These are phyloP conservation scores for Aspergillus neotritici DNA, from an alignment of 2,329 filamentous ascomycete species.

Conservation along the genomic window DNA sequence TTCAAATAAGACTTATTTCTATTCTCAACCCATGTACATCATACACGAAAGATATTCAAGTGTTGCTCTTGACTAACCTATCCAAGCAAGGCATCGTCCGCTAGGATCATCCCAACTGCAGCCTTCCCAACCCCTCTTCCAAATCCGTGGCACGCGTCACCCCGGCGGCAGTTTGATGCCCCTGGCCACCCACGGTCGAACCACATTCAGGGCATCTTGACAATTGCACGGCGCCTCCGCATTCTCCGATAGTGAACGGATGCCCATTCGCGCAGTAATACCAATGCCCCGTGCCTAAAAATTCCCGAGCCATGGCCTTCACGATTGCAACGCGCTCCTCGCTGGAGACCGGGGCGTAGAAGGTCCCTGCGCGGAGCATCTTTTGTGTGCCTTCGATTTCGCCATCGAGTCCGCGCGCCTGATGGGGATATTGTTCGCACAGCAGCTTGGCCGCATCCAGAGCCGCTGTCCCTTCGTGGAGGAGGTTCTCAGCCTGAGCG, in stretches of 20 bases:
- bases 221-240: conserved; percentile 59
- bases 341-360: conserved; percentile 46
- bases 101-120: not conserved
- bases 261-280: conserved; percentile 39
- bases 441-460: conserved; percentile 51
- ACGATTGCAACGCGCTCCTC: conserved; percentile 50
- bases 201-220: conserved; percentile 60
- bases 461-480: conserved; percentile 44
- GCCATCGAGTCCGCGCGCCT: conserved; percentile 32
- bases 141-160: conserved; percentile 55
- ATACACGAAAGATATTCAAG: too few species aligned
- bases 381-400: conserved; percentile 45
- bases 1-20: too few species aligned
- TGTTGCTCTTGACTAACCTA: too few species aligned
- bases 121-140: conserved; percentile 25
- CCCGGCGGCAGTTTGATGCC: conserved; percentile 48
- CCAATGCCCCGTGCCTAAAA: conserved; percentile 48
- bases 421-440: conserved; percentile 19
- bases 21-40: too few species aligned
- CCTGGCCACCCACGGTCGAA: conserved; percentile 50
- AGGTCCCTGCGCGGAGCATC: conserved; percentile 44
- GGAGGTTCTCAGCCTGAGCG: conserved; percentile 4
- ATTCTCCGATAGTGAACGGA: conserved; percentile 59
- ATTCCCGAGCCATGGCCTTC: conserved; percentile 48
- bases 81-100: too few species aligned